Evolutionary conservation across 768 basidiomycete genomes (phyloP), one percentile per base, ranked within the genome.

Genomic region (Sporobolomyces phaffii): DNA sequence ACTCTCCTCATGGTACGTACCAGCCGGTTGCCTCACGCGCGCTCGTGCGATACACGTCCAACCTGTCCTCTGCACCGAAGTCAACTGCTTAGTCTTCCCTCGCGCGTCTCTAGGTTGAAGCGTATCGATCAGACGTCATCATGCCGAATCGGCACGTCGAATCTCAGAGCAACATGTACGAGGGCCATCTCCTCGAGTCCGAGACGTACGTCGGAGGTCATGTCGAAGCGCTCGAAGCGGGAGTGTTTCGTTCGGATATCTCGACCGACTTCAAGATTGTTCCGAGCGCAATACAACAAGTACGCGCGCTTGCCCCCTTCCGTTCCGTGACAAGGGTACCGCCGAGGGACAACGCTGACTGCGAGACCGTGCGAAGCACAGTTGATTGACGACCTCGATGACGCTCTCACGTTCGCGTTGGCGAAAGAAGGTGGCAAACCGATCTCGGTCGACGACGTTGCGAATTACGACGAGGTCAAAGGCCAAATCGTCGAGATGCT

Each of bases 81-180:
- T n/a, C n/a, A n/a, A n/a, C n/a, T n/a, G n/a, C n/a, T n/a, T n/a
- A n/a, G n/a, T n/a, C n/a, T n/a, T n/a, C n/a, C n/a, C n/a, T n/a
- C n/a, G n/a, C n/a, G n/a, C n/a, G n/a, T n/a, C n/a, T n/a, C n/a
- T 61, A 99, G 94, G 94, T 98, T 44, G 93, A 99, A 82, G 96
- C 96, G 0, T 97, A 86, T 78, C 83, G 88, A 31, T 90, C 85
- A 2, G 83, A 84, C 38, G 91, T 98, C 72, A 94, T 99, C 76
- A 96, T 96, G 91, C 96, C 96, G 5, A 98, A 98, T 76, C 83
- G 90, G 65, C 91, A 99, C 76, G 93, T 96, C 78, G 96, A 98
- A 61, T 82, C 85, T 2, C 86, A 94, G 71, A 86, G 91, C 18
- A 88, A 86, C 66, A 92, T 94, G 84, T 91, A 89, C 72, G 89